Evolutionary conservation across 2,329 filamentous ascomycete genomes (phyloP), one percentile per base, ranked within the genome.

Genomic region (Tympanopsis confertula): DNA sequence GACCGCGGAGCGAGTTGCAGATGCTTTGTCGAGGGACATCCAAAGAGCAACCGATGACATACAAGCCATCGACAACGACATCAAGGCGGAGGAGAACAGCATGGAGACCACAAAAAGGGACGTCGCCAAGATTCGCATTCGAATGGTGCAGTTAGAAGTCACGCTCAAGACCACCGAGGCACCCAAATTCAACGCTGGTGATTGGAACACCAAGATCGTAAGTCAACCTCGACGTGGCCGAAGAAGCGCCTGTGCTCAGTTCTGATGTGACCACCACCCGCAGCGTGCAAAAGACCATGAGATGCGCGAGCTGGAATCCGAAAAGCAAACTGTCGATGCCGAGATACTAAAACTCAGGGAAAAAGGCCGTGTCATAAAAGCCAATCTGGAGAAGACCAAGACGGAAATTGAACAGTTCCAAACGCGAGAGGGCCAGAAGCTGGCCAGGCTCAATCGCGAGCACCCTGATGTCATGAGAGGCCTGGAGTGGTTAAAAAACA

Each of bases 401-500:
- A 43, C 46, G 4, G 48, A 51, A 1, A 50, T 52, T 29, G 47
- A 54, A 13, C 42, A 39, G 13, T 33, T 52, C 7, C 47, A 53
- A 0, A 47, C 48, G 3, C 46, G 51, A 18, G 52, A 57, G 42
- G 88, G 87, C 4, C 82, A 84, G 50, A 80, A 86, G 46, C 64
- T 82, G 39, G 74, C 61, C 36, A 75, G 81, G 45, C 68, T 98
- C 39, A 66, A 65, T 38, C 66, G 53, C 4, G 13, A 70, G 1
- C 82, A 79, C 10, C 53, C 53, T 0, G 83, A 95, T 40, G 75
- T 82, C 2, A 71, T 71, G 7, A 63, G 54, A 45, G 86, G 78
- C 2, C 94, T 86, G 78, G 68, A 79, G 30, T 98, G 89, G 88
- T 69, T 96, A 37, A 71, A 85, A 50, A 56, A 75, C 2, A 77